Base-by-base conservation (phyloP, 257 asterid genomes). In the Nicotiana attenuata region DNA sequence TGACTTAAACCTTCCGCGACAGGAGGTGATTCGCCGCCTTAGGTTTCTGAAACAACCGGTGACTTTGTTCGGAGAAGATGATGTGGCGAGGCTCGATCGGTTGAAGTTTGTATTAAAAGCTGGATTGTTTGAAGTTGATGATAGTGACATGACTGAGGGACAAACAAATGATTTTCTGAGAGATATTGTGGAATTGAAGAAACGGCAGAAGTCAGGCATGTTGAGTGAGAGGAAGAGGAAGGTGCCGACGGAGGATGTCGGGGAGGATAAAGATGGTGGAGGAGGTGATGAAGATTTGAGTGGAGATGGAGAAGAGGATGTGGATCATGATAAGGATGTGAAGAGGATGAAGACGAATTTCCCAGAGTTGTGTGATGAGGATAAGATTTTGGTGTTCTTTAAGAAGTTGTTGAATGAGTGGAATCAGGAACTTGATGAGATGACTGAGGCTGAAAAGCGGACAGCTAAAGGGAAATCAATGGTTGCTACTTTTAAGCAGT, bases 71-170 rank as follows among this genome's bases (percentile, higher is more conserved):
- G 99, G 99, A 0, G 99, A 96, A 85, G 98, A 94, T 82, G 99
- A 94, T 4, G 93, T 81, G 82, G 92, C 96, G 47, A 87, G 99
- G 77, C 92, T 92, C 6, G 99, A 90, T 77, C 92, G 99, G 20
- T 81, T 96, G 82, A 89, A 88, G 81, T 92, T 77, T 86, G 94
- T 96, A 81, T 59, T 96, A 81, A 96, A 92, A 89, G 89, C 97
- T 1, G 99, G 99, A 24, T 80, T 89, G 82, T 96, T 96, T 65
- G 99, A 96, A 84, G 90, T 96, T 1, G 97, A 94, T 57, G 99
- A 92, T 78, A 90, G 89, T 52, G 99, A 96, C 78, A 96, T 94
- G 98, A 96, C 99, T 35, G 98, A 96, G 82, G 99, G 99, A 66
- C 99, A 96, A 57, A 96, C 99, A 0, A 96, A 96, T 77, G 99